Percentiles rank a stretch among this genome's conserved stretches.
Conservation (phyloP, 805 yeast species). For the Wickerhamiella slavikovae region DNA sequence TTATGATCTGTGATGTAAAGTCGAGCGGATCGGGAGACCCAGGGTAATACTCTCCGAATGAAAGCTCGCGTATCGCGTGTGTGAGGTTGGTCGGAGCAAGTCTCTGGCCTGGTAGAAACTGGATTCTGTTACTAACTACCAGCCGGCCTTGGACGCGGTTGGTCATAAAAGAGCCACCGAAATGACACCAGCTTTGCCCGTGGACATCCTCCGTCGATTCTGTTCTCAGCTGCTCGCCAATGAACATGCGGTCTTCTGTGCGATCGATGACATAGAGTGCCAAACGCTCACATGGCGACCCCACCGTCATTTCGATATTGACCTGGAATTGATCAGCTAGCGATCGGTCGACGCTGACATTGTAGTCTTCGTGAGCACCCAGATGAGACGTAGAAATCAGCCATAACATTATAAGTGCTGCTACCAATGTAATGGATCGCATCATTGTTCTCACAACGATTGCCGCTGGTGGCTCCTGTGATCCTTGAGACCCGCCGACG, state of each 20-base stretch:
- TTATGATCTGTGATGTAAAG: slow-evolving; percentile 36
- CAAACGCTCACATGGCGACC: slow-evolving; percentile 62
- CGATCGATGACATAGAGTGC: slow-evolving; percentile 60
- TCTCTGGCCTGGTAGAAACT: neutral
- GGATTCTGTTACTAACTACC: slow-evolving; percentile 40
- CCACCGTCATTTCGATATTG: slow-evolving; percentile 62
- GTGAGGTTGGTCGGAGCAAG: slow-evolving; percentile 38
- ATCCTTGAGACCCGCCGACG: no score
- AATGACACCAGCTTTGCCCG: slow-evolving; percentile 44
- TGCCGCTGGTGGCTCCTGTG: no score
- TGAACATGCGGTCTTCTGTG: slow-evolving; percentile 59
- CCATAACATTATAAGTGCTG: slow-evolving; percentile 48
- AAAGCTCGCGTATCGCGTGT: slow-evolving; percentile 68
- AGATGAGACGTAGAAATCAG: slow-evolving; percentile 82
- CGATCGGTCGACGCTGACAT: slow-evolving; percentile 49
- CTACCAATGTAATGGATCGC: neutral
- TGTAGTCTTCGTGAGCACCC: slow-evolving; percentile 64
- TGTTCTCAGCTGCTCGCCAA: slow-evolving; percentile 44
- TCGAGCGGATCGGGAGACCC: slow-evolving; percentile 77
- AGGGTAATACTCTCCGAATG: slow-evolving; percentile 83
- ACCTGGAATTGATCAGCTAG: slow-evolving; percentile 39
- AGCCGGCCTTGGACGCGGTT: slow-evolving; percentile 73
- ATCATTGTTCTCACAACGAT: no score
- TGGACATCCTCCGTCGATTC: slow-evolving; percentile 3
- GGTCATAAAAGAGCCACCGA: slow-evolving; percentile 65